Evolutionary conservation across 345 rosid genomes (phyloP).

Genomic region (Eucalyptus grandis): DNA sequence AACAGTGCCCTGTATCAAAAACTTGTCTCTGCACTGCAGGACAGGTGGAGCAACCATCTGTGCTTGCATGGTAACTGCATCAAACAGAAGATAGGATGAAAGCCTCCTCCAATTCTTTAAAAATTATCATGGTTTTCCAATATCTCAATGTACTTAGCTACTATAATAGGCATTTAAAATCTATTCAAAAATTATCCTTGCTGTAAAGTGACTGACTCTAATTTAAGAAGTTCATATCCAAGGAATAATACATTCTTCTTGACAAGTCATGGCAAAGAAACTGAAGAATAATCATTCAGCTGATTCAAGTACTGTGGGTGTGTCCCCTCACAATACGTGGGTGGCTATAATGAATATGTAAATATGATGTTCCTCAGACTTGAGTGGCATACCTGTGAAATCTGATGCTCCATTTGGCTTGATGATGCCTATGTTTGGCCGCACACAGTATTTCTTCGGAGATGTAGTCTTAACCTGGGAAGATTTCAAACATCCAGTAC

Average conservation of each 20-base stretch:
- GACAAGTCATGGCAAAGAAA: not conserved
- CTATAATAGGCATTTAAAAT: not conserved
- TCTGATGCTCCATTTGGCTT: constrained; percentile 22
- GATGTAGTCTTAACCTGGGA: constrained; percentile 52
- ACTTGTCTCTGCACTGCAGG: constrained; percentile 51
- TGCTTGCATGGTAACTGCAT: constrained; percentile 44
- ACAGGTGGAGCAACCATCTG: constrained; percentile 33
- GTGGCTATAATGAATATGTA: not conserved
- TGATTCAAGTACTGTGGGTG: not conserved
- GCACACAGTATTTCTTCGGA: constrained; percentile 41
- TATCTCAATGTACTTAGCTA: not conserved
- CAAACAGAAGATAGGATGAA: not conserved
- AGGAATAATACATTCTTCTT: not conserved
- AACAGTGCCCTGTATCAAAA: constrained; percentile 33
- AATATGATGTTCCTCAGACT: not conserved
- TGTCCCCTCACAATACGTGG: not conserved
- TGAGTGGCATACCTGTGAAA: constrained; percentile 17
- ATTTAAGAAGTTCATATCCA: not conserved
- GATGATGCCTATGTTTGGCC: constrained; percentile 38
- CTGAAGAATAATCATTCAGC: not conserved
- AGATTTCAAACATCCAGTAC: not conserved
- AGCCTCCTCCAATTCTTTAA: not conserved
- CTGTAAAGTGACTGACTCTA: not conserved
- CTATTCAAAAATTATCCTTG: not conserved
- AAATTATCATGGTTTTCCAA: not conserved